Base-by-base conservation (phyloP, 2,329 filamentous ascomycete genomes). In the Penicillium sp. region DNA sequence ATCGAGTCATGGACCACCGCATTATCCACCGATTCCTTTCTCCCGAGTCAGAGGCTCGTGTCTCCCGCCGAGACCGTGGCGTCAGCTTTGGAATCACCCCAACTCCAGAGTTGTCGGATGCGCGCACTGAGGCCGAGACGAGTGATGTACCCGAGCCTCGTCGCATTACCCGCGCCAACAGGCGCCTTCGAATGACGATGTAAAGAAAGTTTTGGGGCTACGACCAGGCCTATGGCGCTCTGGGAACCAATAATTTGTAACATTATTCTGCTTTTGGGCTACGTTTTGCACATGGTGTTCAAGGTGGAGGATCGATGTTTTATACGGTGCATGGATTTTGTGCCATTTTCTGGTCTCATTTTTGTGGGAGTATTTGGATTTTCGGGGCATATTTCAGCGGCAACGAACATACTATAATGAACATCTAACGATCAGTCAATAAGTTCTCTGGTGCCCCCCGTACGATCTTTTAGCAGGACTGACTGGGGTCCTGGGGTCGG, bases 11-110 rank as follows among this genome's bases (percentile, higher is more conserved):
- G 54, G 93, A 97, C 67, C 92, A 96, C 67, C 81, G 93, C n/a
- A 86, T 81, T 0, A 82, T 97, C 3, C 89, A 96, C 70, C 87
- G 93, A 0, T 96, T 96, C 65, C 74, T 96, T 6, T 81, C 85
- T 23, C 79, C 84, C 0, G 81, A 86, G 2, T 86, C 91, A 50
- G 89, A 93, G 78, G 64, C 67, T 0, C 65, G 65, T 28, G 53
- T 73, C 41, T 68, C 67, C 6, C 69, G 72, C n/a, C 67, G 66
- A 47, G 67, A 65, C 36, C 69, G 73, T 7, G 72, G 70, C 3
- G 58, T 73, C 46, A 71, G 68, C 49, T 70, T 67, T 51, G 66
- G 65, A 2, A 58, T 68, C 28, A 74, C 71, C 1, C 67, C 66
- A 9, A 74, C 71, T 1, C 71, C 71, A 1, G 71, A 74, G 39